Base-by-base conservation (phyloP, 257 asterid species). In the Paulownia fortunei region DNA sequence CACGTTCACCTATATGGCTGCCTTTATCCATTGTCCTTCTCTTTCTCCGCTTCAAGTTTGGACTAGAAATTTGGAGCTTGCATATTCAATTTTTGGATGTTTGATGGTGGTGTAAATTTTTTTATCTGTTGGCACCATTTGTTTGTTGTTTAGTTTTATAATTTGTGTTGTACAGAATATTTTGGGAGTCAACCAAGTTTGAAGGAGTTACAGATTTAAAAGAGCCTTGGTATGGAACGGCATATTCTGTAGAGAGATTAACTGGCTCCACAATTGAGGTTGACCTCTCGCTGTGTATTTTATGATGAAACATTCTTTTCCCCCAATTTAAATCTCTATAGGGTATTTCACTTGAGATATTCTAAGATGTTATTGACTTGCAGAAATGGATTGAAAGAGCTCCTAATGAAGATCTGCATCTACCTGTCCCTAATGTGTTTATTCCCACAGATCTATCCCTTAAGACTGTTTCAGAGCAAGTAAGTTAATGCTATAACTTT, bases 171-270 rank as follows among this genome's bases (percentile, higher is more conserved):
- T 72, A 58, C 94, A 96, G 99, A 86, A 88, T 96, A 62, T 93
- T 96, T 83, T 93, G 98, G 98, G 98, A 92, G 87, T 93, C 98
- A 11, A 86, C 97, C 8, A 92, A 88, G 82, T 93, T 96, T 83
- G 92, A 92, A 85, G 98, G 95, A 47, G 84, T 81, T 52, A 81
- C 94, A 3, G 80, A 85, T 82, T 79, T 69, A 80, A 79, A 78
- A 24, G 99, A 96, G 83, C 98, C 98, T 66, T 93, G 99, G 98
- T 96, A 96, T 84, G 97, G 98, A 83, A 96, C 99, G 23, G 88
- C 91, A 64, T 93, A 86, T 86, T 86, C 94, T 76, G 62, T 87
- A 24, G 98, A 92, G 82, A 85, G 83, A 80, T 78, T 93, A 69
- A 73, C 84, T 81, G 86, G 87, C 60, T 86, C 92, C 74, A 82